phyloP scores from a whole-genome alignment of 805 yeast species.

The Candida ponderosae region DNA sequence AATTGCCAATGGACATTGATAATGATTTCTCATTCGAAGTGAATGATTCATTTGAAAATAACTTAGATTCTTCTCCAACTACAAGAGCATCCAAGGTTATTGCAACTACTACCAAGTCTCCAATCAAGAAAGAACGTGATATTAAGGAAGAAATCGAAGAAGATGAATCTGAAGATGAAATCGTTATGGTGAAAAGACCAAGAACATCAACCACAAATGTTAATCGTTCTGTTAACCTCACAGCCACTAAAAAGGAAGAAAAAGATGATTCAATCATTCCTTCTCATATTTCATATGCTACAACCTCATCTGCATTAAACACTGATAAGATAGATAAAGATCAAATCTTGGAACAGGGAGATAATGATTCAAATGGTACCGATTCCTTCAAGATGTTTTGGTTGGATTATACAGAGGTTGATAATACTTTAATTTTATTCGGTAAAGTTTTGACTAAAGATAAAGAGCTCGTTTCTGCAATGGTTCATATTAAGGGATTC shows the following conservation, averaged over 20 bases:
- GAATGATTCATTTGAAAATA: constrained; percentile 16
- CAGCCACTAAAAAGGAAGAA: constrained; percentile 18
- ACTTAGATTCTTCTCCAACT: constrained; percentile 31
- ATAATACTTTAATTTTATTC: constrained; percentile 58
- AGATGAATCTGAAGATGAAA: constrained; percentile 47
- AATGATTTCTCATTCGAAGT: constrained; percentile 20
- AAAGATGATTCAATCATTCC: not conserved
- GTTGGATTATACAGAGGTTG: constrained; percentile 83
- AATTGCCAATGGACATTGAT: constrained; percentile 18
- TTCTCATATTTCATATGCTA: constrained; percentile 1
- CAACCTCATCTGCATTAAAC: not conserved
- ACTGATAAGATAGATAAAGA: constrained; percentile 14
- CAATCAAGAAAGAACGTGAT: constrained; percentile 1
- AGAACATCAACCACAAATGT: constrained; percentile 35
- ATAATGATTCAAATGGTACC: constrained; percentile 23
- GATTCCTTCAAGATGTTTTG: constrained; percentile 70
- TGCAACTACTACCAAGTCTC: not conserved
- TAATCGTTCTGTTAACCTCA: constrained; percentile 33
- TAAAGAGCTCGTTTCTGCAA: constrained; percentile 57
- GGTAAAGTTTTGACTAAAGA: constrained; percentile 68
- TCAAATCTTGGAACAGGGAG: constrained; percentile 5
- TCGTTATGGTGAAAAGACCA: constrained; percentile 46
- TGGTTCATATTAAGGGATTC: constrained; percentile 67
- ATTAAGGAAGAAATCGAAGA: constrained; percentile 9
- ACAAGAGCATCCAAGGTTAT: constrained; percentile 7